phyloP scores from a whole-genome alignment of 225 moss, liverwort and hornwort species.

The Straminergon stramineum region DNA sequence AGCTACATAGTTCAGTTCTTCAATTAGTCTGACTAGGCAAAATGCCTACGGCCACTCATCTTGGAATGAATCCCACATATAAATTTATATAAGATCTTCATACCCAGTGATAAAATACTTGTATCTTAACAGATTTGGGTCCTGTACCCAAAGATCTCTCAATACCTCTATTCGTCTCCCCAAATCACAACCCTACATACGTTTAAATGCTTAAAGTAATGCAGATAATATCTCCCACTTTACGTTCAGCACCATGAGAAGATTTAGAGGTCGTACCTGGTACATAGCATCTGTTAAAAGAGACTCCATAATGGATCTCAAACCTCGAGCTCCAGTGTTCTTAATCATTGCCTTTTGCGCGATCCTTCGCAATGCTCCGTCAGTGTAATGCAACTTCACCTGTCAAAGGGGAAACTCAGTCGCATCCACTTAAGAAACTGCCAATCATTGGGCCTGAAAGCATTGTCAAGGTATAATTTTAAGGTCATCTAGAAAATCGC shows the following conservation, averaged over 20 bases:
- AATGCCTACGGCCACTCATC: neutral
- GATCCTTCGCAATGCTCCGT: constrained; percentile 74
- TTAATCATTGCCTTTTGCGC: constrained; percentile 97
- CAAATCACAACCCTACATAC: neutral
- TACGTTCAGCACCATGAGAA: neutral
- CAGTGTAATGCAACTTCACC: constrained; percentile 89
- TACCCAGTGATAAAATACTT: neutral
- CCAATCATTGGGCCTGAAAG: neutral
- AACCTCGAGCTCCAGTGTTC: constrained; percentile 93
- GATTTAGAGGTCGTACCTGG: constrained; percentile 30
- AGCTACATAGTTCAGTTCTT: neutral
- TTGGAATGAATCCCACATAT: neutral
- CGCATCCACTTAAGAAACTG: neutral
- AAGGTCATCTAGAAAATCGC: neutral
- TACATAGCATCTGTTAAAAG: constrained; percentile 92
- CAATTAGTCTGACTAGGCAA: neutral
- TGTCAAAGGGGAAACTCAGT: neutral
- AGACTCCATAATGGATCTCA: constrained; percentile 92
- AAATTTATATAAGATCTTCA: neutral
- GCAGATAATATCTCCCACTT: neutral
- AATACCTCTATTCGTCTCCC: neutral
- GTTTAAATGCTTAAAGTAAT: neutral
- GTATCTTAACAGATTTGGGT: neutral
- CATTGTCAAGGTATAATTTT: neutral
- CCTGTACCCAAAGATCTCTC: neutral